phyloP scores from a whole-genome alignment of 257 asterid species.

The Solanum appendiculatum region DNA sequence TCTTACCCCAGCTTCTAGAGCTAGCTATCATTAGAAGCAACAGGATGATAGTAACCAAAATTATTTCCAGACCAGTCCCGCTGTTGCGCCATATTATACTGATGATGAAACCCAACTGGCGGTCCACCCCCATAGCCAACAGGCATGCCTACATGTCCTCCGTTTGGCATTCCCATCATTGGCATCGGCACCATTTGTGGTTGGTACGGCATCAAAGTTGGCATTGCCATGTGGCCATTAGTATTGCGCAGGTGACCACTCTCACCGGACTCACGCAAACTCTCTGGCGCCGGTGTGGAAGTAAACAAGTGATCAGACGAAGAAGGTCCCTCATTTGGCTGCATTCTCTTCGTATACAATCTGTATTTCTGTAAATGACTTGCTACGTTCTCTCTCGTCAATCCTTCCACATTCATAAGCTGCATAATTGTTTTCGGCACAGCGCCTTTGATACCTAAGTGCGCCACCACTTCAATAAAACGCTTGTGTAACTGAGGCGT shows the following conservation, averaged over 20 bases:
- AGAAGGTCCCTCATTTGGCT: conserved; percentile 57
- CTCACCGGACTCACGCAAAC: conserved; percentile 56
- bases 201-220: conserved; percentile 41
- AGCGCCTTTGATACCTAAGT: conserved; percentile 69
- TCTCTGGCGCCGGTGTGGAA: conserved; percentile 65
- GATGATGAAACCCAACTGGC: conserved; percentile 26
- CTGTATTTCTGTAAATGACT: conserved; percentile 90
- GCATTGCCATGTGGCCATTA: conserved; percentile 26
- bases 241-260: conserved; percentile 18
- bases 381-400: conserved; percentile 88
- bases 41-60: conserved; percentile 39
- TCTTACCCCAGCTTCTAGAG: conserved; percentile 30
- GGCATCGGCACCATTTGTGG: conserved; percentile 52
- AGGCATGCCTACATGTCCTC: conserved; percentile 14
- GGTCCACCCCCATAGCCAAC: conserved; percentile 5
- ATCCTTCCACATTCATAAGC: conserved; percentile 89
- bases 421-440: conserved; percentile 94
- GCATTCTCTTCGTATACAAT: conserved; percentile 76
- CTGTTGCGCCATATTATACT: conserved; percentile 52
- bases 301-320: conserved; percentile 74
- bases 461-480: conserved; percentile 83
- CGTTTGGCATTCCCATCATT: conserved; percentile 35
- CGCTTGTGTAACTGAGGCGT: conserved; percentile 92
- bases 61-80: conserved; percentile 72
- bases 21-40: conserved; percentile 42